Evolutionary conservation across 306 rosid species (phyloP), one percentile per base, ranked within the genome.

Genomic region (Cucumis cinereus): DNA sequence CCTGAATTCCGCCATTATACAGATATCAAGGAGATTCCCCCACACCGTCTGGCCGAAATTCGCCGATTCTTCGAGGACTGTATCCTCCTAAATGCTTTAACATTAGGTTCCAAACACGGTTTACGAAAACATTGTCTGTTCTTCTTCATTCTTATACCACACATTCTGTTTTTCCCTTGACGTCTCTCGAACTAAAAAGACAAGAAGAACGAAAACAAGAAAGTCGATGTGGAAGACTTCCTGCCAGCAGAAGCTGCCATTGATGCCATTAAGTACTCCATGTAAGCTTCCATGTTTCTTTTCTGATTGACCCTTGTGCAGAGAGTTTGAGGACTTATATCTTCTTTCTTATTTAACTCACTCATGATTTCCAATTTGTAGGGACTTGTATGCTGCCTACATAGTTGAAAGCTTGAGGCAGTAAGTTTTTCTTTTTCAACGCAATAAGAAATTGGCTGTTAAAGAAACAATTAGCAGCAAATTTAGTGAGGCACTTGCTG

Each of bases 191-290:
- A 78, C 67, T 13, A 78, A 81, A 78, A 81, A 94, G 99, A 94
- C 90, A 94, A 94, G 86, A 94, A 94, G 89, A 94, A 94, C 66
- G 97, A 94, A 86, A 94, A 94, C 91, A 94, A 94, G 87, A 86
- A 78, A 77, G 99, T 92, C 35, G 99, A 80, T 57, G 99, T 94
- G 69, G 97, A 94, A 74, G 99, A 94, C 84, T 94, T 94, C 72
- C 86, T 94, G 76, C 99, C 96, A 23, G 86, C 93, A 55, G 88
- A 90, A 75, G 56, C 94, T 81, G 99, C 99, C 76, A 2, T 82
- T 40, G 89, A 90, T 6, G 96, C 99, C 83, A 89, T 90, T 80
- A 87, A 87, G 75, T 89, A 94, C 85, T 94, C 99, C 78, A 90
- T 92, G 99, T 94, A 71, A 84, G 97, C 73, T 58, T 54, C 45